Conservation (phyloP, 441 rosid genomes). For the Pelargonium exstipulatum region DNA sequence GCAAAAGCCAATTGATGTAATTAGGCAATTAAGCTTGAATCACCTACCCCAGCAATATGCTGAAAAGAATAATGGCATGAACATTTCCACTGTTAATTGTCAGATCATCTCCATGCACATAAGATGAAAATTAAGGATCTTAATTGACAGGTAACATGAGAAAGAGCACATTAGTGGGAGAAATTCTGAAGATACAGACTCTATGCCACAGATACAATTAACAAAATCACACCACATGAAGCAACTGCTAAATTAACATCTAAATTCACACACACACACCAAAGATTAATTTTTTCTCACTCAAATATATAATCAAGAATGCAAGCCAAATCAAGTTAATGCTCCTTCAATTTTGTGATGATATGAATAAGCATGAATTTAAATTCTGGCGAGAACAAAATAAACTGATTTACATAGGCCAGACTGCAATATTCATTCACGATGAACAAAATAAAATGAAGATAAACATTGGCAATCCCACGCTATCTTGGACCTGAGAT, state of each 20-base stretch:
- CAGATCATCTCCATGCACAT: not conserved
- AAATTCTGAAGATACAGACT: not conserved
- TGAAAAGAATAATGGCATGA: not conserved
- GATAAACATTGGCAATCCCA: not conserved
- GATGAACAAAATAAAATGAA: constrained; percentile 19
- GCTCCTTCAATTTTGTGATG: not conserved
- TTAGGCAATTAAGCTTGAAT: not conserved
- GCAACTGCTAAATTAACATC: not conserved
- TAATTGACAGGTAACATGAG: not conserved
- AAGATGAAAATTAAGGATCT: not conserved
- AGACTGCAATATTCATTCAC: constrained; percentile 11
- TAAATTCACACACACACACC: too few relatives aligned
- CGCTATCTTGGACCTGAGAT: constrained; percentile 77
- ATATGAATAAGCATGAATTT: not conserved
- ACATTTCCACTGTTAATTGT: not conserved
- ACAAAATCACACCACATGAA: not conserved
- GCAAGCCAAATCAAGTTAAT: not conserved
- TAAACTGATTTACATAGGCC: not conserved
- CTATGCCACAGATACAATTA: not conserved
- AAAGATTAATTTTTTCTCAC: not conserved
- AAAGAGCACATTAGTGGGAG: not conserved
- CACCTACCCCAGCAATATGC: not conserved
- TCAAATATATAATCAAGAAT: not conserved
- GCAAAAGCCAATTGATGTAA: not conserved
- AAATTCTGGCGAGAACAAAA: not conserved